Evolutionary conservation across 345 rosid species (phyloP).

Genomic region (Eucalyptus pumila): DNA sequence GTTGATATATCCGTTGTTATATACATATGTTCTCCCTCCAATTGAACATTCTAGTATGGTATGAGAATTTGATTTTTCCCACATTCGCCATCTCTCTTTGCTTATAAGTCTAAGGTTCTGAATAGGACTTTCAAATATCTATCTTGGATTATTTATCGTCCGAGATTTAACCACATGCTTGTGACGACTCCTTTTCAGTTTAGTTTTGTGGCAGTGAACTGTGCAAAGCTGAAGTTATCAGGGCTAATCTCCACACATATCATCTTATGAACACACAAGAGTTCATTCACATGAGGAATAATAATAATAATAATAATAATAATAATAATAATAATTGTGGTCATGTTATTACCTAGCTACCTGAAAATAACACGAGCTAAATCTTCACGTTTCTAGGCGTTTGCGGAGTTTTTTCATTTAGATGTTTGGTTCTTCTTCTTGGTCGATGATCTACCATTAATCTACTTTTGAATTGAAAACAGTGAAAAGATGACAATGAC

Average conservation of each 20-base stretch:
- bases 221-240: not conserved
- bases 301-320: not conserved
- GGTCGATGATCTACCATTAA: not conserved
- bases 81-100: fast-evolving
- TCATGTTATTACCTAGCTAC: not conserved
- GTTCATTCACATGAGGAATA: not conserved
- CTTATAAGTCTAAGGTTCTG: not conserved
- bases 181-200: not conserved
- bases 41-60: not conserved
- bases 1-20: not conserved
- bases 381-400: not conserved
- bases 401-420: not conserved
- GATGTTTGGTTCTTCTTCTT: not conserved
- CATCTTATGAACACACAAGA: not conserved
- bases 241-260: not conserved
- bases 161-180: not conserved
- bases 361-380: not conserved
- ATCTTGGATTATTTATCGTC: not conserved
- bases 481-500: not conserved
- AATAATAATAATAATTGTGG: not conserved
- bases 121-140: not conserved
- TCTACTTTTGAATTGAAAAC: not conserved
- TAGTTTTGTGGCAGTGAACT: not conserved
- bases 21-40: not conserved
- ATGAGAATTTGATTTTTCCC: not conserved